Evolutionary conservation across 176 grass and related monocot genomes (phyloP), one percentile per base, ranked within the genome.

Genomic region (Tillandsia fasciculata): DNA sequence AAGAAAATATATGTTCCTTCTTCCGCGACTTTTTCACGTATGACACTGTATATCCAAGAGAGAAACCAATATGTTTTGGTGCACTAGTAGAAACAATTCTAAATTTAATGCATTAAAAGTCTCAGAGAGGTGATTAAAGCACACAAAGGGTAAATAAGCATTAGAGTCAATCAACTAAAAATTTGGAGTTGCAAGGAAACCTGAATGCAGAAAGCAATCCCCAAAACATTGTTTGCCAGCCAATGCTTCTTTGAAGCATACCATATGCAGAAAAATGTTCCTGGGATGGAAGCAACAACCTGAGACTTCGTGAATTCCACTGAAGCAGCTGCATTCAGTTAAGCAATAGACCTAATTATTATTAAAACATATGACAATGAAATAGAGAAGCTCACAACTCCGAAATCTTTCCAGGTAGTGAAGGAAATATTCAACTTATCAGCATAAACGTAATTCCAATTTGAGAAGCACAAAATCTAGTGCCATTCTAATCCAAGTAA

Each of bases 241-340:
- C 87, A 99, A 86, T 93, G 94, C 69, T 99, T 99, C 82, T 81
- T 87, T 11, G 70, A 68, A 1, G 80, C 94, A 80, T 99, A 92
- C 94, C 94, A 99, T 52, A 83, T 10, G 49, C 94, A 99, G 53
- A 99, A 93, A 76, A 99, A 82, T 64, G 83, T 83, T 78, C 94
- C 94, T 24, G 89, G 94, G 49, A 99, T 70, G 28, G 94, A 89
- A 22, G 89, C 79, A 79, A 99, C 78, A 81, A 90, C 64, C 67
- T 99, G 94, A 67, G 90, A 90, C 78, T 85, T 88, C 15, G 94
- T 99, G 71, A 99, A 99, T 69, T 99, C 89, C 86, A 99, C 84
- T 2, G 94, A 99, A 48, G 84, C 74, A 0, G 90, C 94, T 99
- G 79, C 86, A 90, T 77, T 64, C 66, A 72, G 51, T 78, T 26